Evolutionary conservation across 169 alveolate genomes (phyloP).

Genomic region (Plasmodium coatneyi): DNA sequence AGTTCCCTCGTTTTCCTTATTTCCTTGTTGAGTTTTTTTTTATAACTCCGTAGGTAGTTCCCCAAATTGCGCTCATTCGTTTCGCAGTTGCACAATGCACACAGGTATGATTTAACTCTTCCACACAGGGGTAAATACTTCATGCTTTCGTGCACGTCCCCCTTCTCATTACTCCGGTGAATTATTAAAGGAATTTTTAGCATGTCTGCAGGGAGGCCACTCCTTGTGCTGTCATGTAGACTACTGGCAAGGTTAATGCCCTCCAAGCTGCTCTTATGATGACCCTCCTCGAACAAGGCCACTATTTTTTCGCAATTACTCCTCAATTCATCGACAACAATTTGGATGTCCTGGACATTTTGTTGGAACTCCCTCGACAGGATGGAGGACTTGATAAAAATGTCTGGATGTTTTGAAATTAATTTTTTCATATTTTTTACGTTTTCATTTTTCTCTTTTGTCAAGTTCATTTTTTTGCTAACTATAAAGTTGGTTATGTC

Average conservation of each 20-base stretch:
- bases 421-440: conserved; percentile 69
- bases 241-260: background rate
- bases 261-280: background rate
- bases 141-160: conserved; percentile 28
- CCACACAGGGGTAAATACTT: conserved; percentile 30
- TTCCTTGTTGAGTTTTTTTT: conserved; percentile 37
- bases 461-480: conserved; percentile 41
- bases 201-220: background rate
- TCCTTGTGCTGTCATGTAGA: background rate
- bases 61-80: background rate
- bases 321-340: conserved; percentile 18
- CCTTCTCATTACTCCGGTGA: conserved; percentile 38
- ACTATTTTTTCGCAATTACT: conserved; percentile 23
- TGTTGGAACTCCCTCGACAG: conserved; percentile 45
- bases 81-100: background rate
- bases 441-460: conserved; percentile 53
- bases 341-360: conserved; percentile 25
- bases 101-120: conserved; percentile 2
- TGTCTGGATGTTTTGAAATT: conserved; percentile 51
- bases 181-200: conserved; percentile 59
- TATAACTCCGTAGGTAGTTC: conserved; percentile 17
- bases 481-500: conserved; percentile 42
- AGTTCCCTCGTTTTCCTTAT: conserved; percentile 14
- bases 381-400: conserved; percentile 53
- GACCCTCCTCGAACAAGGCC: conserved; percentile 25